A percentile compares a stretch with the other conserved stretches of the same genome.
These are phyloP conservation scores for Cymbopogon citratus DNA, from an alignment of 176 grass and related monocot genomes.

Conservation along the genomic window DNA sequence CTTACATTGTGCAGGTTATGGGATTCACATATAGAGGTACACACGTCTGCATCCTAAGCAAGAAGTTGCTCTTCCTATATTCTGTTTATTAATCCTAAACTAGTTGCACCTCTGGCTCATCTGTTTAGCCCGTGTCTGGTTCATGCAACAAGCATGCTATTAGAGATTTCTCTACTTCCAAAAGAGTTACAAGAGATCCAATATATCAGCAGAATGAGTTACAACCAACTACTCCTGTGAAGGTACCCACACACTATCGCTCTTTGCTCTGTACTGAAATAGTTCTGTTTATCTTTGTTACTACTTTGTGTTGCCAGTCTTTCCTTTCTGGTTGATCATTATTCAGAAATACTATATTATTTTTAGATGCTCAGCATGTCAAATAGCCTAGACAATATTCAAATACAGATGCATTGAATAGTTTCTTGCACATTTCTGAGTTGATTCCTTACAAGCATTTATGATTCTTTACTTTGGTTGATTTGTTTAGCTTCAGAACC, in stretches of 20 bases:
- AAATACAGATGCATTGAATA: background rate
- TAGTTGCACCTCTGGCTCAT: background rate
- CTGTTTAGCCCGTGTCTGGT: background rate
- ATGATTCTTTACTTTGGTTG: background rate
- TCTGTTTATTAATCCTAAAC: background rate
- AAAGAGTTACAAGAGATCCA: background rate
- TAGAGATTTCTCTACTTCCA: conserved; percentile 17
- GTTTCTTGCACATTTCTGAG: background rate
- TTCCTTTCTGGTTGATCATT: background rate
- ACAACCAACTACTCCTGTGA: background rate
- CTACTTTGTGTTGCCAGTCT: background rate
- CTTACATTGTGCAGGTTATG: background rate
- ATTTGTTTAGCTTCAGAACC: background rate
- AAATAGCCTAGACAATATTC: background rate
- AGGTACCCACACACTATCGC: background rate
- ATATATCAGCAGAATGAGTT: conserved; percentile 9
- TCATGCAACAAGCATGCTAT: conserved; percentile 18
- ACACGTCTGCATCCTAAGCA: background rate
- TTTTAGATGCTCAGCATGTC: background rate
- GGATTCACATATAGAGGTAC: conserved; percentile 6
- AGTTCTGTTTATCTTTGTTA: background rate
- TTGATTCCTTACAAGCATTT: background rate
- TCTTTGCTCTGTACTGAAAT: background rate
- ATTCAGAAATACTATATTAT: background rate
- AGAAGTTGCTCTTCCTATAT: background rate